Percentiles rank a stretch among this genome's conserved stretches.
phyloP scores from a whole-genome alignment of 1,284 basidiomycete genomes.

The Volvariella volvacea region DNA sequence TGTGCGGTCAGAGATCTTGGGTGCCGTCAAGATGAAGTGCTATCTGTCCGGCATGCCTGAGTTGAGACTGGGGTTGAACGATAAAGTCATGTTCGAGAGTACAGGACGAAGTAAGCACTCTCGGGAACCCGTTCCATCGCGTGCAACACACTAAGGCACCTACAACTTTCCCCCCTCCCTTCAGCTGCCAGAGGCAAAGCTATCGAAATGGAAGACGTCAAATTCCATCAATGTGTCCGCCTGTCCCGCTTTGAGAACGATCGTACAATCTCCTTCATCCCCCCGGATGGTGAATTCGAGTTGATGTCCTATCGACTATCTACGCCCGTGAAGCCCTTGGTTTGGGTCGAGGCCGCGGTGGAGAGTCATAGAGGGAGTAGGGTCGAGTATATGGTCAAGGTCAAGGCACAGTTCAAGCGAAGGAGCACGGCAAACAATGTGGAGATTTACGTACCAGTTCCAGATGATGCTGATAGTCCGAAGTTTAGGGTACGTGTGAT shows the following conservation, averaged over 20 bases:
- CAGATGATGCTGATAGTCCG: conserved; percentile 97
- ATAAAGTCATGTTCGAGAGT: conserved; percentile 99
- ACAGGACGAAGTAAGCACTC: conserved; percentile 81
- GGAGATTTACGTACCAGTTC: conserved; percentile 96
- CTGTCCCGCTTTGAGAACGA: conserved; percentile 99
- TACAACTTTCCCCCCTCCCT: neutral
- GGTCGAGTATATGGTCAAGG: conserved; percentile 98
- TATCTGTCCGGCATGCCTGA: conserved; percentile 99
- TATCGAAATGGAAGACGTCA: conserved; percentile 99
- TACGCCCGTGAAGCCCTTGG: conserved; percentile 94
- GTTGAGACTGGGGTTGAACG: conserved; percentile 90
- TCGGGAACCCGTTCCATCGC: neutral
- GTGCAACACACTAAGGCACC: conserved; percentile 4
- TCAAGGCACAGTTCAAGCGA: conserved; percentile 97
- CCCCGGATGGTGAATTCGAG: conserved; percentile 98
- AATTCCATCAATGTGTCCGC: conserved; percentile 99
- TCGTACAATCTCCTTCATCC: conserved; percentile 98
- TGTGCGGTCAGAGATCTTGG: conserved; percentile 94
- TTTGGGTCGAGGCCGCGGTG: conserved; percentile 97
- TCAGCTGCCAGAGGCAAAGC: conserved; percentile 92
- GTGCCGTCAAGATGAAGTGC: conserved; percentile 99
- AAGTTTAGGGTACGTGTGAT: conserved; percentile 77
- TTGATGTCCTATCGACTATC: conserved; percentile 96
- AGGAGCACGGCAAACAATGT: conserved; percentile 97
- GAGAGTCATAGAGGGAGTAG: conserved; percentile 92